A percentile compares a stretch with the other conserved stretches of the same genome.
Evolutionary conservation across 176 grass and related monocot genomes (phyloP).

Genomic region (Sorghum bicolor): Sorghum_bicolor_NCBIv3 NC_012875.2:55498001-55498500

Average conservation of each 20-base stretch:
- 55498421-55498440: neutral
- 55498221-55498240: slow-evolving; percentile 47
- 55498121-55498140: slow-evolving; percentile 19
- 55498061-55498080: neutral
- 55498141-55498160: slow-evolving; percentile 6
- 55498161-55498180: slow-evolving; percentile 39
- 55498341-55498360: neutral
- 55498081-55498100: too few species aligned
- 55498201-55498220: slow-evolving; percentile 50
- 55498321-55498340: too few species aligned
- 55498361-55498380: neutral
- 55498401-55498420: neutral
- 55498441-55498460: neutral
- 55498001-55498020: too few species aligned
- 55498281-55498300: neutral
- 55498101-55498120: neutral
- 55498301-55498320: neutral
- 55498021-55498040: too few species aligned
- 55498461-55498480: neutral
- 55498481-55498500: neutral
- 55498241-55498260: neutral
- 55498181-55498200: slow-evolving; percentile 42
- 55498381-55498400: neutral
- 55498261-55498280: neutral
- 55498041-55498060: neutral